A percentile compares a stretch with the other conserved stretches of the same genome.
Conservation (phyloP, 306 rosid genomes). For the Clitoria ternatea region DNA sequence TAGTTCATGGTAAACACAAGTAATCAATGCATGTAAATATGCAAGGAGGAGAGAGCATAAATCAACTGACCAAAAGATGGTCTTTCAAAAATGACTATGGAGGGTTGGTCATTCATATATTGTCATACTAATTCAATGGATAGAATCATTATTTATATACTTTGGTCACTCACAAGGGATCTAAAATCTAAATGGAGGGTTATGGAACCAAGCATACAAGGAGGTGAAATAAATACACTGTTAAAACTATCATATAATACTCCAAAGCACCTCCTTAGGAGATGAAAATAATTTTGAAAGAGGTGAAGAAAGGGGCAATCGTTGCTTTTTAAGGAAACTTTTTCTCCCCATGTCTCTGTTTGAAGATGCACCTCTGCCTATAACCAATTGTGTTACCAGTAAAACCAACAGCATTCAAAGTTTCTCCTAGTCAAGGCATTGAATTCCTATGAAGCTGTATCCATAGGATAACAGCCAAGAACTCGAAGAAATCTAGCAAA, state of each 20-base stretch:
- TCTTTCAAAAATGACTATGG: too few relatives aligned
- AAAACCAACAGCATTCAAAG: constrained; percentile 32
- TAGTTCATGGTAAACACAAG: too few relatives aligned
- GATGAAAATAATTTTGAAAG: constrained; percentile 18
- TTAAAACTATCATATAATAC: constrained; percentile 16
- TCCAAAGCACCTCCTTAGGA: constrained; percentile 32
- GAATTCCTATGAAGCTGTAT: constrained; percentile 28
- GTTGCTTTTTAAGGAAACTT: constrained; percentile 15
- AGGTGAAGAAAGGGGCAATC: constrained; percentile 16
- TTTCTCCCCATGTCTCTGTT: constrained; percentile 17
- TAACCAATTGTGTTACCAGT: constrained; percentile 9
- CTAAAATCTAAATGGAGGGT: not conserved
- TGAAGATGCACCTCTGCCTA: constrained; percentile 7
- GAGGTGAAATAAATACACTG: too few relatives aligned
- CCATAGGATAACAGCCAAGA: constrained; percentile 69
- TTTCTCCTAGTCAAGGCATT: not conserved
- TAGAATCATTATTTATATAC: constrained; percentile 8
- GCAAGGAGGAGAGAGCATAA: too few relatives aligned
- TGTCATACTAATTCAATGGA: not conserved
- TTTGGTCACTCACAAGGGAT: not conserved
- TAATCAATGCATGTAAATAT: too few relatives aligned
- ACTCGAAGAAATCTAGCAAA: constrained; percentile 66
- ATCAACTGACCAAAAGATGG: too few relatives aligned
- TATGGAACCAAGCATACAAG: too few relatives aligned
- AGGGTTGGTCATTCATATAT: not conserved